phyloP scores from a whole-genome alignment of 176 grass and related monocot genomes.

The Aegilops umbellulata region DNA sequence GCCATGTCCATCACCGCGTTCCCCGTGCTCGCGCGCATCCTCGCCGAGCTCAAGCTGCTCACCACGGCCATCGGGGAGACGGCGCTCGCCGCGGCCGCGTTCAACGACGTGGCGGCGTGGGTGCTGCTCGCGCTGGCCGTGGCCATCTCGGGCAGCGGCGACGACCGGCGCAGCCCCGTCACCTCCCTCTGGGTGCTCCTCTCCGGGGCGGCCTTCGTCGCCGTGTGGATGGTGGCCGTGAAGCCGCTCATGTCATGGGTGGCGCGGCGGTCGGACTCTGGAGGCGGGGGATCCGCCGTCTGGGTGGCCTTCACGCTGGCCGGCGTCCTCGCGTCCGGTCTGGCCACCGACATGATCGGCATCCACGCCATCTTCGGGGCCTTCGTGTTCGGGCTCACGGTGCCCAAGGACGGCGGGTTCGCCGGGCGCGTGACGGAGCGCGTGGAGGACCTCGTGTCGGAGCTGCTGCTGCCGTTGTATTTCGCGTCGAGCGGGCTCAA shows the following conservation, averaged over 20 bases:
- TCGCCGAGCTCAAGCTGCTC: constrained; percentile 84
- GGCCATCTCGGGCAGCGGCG: constrained; percentile 45
- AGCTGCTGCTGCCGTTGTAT: constrained; percentile 68
- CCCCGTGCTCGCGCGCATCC: constrained; percentile 80
- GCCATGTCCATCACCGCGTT: constrained; percentile 88
- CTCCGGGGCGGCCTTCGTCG: constrained; percentile 58
- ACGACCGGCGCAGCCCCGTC: constrained; percentile 32
- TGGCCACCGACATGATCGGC: constrained; percentile 74
- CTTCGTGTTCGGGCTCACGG: constrained; percentile 77
- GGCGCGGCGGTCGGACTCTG: constrained; percentile 39
- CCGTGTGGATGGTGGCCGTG: constrained; percentile 33
- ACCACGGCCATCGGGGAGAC: constrained; percentile 65
- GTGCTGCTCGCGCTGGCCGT: constrained; percentile 70
- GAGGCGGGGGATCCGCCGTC: constrained; percentile 9
- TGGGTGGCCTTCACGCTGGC: constrained; percentile 60
- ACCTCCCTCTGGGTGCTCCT: constrained; percentile 73
- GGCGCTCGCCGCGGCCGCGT: constrained; percentile 67
- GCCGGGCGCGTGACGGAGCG: constrained; percentile 58
- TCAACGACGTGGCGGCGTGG: constrained; percentile 85
- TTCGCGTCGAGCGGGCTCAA: constrained; percentile 86
- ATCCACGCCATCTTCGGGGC: constrained; percentile 91
- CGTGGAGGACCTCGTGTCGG: constrained; percentile 76
- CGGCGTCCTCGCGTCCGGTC: constrained; percentile 52
- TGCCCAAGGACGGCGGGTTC: constrained; percentile 74
- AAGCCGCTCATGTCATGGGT: constrained; percentile 69